A percentile compares a stretch with the other conserved stretches of the same genome.
Evolutionary conservation across 2,329 filamentous ascomycete genomes (phyloP).

Genomic region (Pestalotiopsis sp.): DNA sequence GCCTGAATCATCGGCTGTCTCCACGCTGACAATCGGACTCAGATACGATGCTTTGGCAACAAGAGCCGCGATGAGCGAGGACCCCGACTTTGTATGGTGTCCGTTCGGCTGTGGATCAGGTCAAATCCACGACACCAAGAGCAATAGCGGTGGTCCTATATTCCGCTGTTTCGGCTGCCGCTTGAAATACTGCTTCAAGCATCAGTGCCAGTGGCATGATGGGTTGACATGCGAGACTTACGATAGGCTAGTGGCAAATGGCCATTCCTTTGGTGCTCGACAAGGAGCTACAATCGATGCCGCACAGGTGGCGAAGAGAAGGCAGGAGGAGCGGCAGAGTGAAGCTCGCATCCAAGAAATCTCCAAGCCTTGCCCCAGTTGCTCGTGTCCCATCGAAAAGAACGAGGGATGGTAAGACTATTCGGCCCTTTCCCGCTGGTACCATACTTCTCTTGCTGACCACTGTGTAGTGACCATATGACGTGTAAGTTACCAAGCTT

Average conservation of each 20-base stretch:
- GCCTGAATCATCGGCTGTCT: no score
- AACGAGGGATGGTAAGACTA: constrained; percentile 18
- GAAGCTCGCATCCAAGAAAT: constrained; percentile 13
- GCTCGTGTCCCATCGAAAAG: constrained; percentile 20
- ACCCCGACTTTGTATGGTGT: constrained; percentile 43
- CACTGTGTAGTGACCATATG: constrained; percentile 18
- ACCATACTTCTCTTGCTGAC: background rate
- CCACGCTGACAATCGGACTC: background rate
- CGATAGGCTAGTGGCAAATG: constrained; percentile 17
- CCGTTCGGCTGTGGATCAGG: constrained; percentile 37
- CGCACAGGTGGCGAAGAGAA: constrained; percentile 6
- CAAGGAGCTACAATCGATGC: background rate
- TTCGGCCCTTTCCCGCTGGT: background rate
- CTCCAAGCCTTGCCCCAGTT: constrained; percentile 18
- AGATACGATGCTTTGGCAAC: constrained; percentile 10
- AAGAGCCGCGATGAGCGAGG: constrained; percentile 5
- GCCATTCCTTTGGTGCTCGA: background rate
- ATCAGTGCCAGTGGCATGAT: constrained; percentile 25
- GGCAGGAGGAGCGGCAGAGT: constrained; percentile 15
- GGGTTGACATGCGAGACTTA: constrained; percentile 24
- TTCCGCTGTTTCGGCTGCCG: constrained; percentile 26
- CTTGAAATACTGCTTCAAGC: constrained; percentile 26
- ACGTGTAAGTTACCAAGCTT: constrained; percentile 14
- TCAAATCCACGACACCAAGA: constrained; percentile 39
- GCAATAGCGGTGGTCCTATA: constrained; percentile 23